phyloP scores from a whole-genome alignment of 345 rosid genomes.

The Populus nigra region DNA sequence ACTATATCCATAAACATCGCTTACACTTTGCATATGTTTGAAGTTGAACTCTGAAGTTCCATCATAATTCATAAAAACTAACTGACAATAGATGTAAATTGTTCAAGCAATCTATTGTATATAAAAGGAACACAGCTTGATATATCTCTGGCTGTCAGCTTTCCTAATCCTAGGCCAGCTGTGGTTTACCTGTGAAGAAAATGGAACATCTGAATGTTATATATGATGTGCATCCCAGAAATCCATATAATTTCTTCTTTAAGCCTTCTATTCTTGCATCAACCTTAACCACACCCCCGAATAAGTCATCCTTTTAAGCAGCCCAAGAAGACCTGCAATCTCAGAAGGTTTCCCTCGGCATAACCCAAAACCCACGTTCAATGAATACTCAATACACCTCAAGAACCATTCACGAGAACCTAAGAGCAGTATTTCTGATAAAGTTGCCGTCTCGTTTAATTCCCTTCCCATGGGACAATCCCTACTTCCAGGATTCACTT shows the following conservation, averaged over 20 bases:
- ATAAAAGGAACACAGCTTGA: neutral
- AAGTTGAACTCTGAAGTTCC: neutral
- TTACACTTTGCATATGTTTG: neutral
- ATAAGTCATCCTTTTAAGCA: slow-evolving; percentile 41
- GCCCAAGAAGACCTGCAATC: slow-evolving; percentile 28
- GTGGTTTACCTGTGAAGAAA: neutral
- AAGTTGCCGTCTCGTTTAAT: slow-evolving; percentile 31
- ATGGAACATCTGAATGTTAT: neutral
- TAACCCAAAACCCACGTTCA: slow-evolving; percentile 30
- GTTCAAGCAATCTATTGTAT: neutral
- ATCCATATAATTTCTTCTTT: slow-evolving; percentile 41
- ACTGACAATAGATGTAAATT: neutral
- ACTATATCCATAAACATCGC: neutral
- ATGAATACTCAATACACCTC: slow-evolving; percentile 42
- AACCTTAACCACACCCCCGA: slow-evolving; percentile 19
- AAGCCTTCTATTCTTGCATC: slow-evolving; percentile 33
- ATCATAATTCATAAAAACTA: neutral
- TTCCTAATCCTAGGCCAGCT: neutral
- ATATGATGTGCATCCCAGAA: slow-evolving; percentile 10
- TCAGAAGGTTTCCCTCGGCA: slow-evolving; percentile 22
- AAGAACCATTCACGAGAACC: slow-evolving; percentile 50
- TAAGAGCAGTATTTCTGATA: slow-evolving; percentile 40
- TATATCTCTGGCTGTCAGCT: neutral
- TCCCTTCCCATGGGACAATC: slow-evolving; percentile 20
- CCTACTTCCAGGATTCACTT: slow-evolving; percentile 17